Evolutionary conservation across 768 basidiomycete species (phyloP).

Genomic region (Auriculariales sp.): DNA sequence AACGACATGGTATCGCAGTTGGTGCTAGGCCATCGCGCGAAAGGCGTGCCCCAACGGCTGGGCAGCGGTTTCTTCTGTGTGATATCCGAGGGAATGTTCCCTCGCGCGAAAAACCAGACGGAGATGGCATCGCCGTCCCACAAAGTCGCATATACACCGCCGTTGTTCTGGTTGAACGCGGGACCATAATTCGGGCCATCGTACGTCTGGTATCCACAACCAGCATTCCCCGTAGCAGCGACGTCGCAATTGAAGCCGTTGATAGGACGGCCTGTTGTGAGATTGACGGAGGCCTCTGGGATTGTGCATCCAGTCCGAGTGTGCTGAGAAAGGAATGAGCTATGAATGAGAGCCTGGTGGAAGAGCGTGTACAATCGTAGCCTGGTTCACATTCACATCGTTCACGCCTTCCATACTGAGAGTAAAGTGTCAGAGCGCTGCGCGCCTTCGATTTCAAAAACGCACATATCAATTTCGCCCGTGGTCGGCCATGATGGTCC

Average conservation of each 20-base stretch:
- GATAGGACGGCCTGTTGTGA: slow-evolving; percentile 53
- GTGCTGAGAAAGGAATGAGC: no score
- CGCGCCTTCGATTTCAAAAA: background rate
- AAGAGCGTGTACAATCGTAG: no score
- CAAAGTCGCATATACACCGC: slow-evolving; percentile 81
- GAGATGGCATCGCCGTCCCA: slow-evolving; percentile 68
- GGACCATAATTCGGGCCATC: slow-evolving; percentile 58
- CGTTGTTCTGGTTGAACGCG: slow-evolving; percentile 72
- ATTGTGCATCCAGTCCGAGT: slow-evolving; percentile 59
- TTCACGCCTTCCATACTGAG: slow-evolving; percentile 78
- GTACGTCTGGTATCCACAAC: slow-evolving; percentile 63
- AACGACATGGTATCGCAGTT: slow-evolving; percentile 63
- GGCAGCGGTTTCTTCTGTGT: slow-evolving; percentile 59
- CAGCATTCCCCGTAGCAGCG: slow-evolving; percentile 52
- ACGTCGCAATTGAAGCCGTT: slow-evolving; percentile 62
- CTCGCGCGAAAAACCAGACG: slow-evolving; percentile 70
- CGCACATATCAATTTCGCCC: slow-evolving; percentile 5
- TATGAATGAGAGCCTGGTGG: no score
- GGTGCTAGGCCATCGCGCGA: slow-evolving; percentile 65
- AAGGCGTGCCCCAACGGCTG: slow-evolving; percentile 56
- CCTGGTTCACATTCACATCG: slow-evolving; percentile 68
- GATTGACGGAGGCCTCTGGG: slow-evolving; percentile 26
- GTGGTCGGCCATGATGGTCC: slow-evolving; percentile 34
- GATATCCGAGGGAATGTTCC: slow-evolving; percentile 65
- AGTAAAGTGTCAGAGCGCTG: background rate